Evolutionary conservation across 179 eudicot genomes (phyloP).

Genomic region (Drosera spatulata): DNA sequence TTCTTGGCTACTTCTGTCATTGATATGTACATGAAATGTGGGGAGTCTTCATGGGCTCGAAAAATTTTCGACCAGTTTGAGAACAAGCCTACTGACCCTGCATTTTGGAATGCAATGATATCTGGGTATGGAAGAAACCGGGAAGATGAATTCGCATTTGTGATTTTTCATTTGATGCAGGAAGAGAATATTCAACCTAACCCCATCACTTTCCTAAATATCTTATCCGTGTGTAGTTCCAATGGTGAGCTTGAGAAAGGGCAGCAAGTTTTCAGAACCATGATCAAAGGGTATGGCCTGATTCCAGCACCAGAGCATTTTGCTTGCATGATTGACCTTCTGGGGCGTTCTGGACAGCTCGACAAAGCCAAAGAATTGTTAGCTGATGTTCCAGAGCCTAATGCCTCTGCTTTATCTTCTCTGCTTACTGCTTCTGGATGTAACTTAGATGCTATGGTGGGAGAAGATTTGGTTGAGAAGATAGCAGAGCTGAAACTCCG

Average conservation of each 20-base stretch:
- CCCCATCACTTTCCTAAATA: constrained; percentile 39
- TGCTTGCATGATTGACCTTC: constrained; percentile 54
- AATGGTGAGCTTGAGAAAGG: constrained; percentile 51
- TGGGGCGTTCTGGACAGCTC: constrained; percentile 62
- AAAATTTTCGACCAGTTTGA: constrained; percentile 38
- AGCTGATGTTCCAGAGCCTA: constrained; percentile 27
- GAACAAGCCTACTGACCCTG: constrained; percentile 42
- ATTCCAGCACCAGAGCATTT: constrained; percentile 42
- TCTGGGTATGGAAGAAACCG: constrained; percentile 79
- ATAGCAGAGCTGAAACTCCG: constrained; percentile 48
- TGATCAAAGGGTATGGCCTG: constrained; percentile 37
- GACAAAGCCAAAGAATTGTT: constrained; percentile 52
- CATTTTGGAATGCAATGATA: constrained; percentile 82
- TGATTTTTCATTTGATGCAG: constrained; percentile 52
- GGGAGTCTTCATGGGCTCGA: constrained; percentile 38
- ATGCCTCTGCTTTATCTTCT: constrained; percentile 43
- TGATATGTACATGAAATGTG: constrained; percentile 85
- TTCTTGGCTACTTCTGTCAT: constrained; percentile 56
- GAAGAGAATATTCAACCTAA: constrained; percentile 47
- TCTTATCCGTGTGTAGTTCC: constrained; percentile 64
- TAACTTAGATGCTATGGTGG: constrained; percentile 40
- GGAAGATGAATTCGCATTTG: constrained; percentile 40
- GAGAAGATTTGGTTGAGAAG: constrained; percentile 48
- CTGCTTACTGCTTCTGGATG: constrained; percentile 57
- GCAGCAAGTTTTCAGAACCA: constrained; percentile 40